These are phyloP conservation scores for Escovopsis sp. DNA, from an alignment of 2,329 filamentous ascomycete genomes.

Conservation along the genomic window DNA sequence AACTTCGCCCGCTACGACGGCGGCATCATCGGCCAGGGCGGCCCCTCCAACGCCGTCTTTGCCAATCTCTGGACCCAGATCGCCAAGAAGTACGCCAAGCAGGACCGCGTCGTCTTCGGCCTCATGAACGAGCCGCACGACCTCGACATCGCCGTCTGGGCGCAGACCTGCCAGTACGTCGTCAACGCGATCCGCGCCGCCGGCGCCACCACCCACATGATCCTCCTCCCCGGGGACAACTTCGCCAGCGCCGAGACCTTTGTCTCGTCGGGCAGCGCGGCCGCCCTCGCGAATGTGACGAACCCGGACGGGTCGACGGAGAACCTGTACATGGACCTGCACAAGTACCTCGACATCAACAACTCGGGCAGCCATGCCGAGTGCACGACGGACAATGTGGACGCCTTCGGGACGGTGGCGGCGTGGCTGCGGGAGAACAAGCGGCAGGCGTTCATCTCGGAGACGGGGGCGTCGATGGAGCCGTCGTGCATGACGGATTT, in stretches of 20 bases:
- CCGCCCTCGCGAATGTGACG: slow-evolving; percentile 34
- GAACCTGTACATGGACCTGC: slow-evolving; percentile 42
- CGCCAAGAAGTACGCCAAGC: slow-evolving; percentile 41
- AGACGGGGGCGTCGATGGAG: slow-evolving; percentile 33
- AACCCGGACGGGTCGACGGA: slow-evolving; percentile 44
- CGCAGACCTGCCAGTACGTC: slow-evolving; percentile 41
- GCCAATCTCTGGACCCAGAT: slow-evolving; percentile 41
- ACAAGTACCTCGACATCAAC: slow-evolving; percentile 45
- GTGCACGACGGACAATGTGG: slow-evolving; percentile 38
- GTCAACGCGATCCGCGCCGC: slow-evolving; percentile 50
- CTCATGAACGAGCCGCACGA: slow-evolving; percentile 59
- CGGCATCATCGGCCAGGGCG: slow-evolving; percentile 48
- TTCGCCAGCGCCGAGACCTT: slow-evolving; percentile 37
- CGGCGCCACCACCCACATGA: slow-evolving; percentile 48
- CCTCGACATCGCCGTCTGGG: slow-evolving; percentile 41
- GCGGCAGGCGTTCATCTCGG: slow-evolving; percentile 33
- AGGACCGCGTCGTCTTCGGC: slow-evolving; percentile 40
- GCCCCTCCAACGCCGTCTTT: slow-evolving; percentile 43
- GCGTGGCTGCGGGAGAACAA: slow-evolving; percentile 30
- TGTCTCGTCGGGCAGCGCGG: slow-evolving; percentile 32
- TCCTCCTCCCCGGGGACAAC: slow-evolving; percentile 43
- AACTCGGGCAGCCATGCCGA: slow-evolving; percentile 35
- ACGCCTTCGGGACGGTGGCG: slow-evolving; percentile 30
- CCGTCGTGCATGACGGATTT: slow-evolving; percentile 27
- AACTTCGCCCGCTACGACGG: slow-evolving; percentile 47